Conservation (phyloP, 306 rosid species). For the Hippophae rhamnoides region DNA sequence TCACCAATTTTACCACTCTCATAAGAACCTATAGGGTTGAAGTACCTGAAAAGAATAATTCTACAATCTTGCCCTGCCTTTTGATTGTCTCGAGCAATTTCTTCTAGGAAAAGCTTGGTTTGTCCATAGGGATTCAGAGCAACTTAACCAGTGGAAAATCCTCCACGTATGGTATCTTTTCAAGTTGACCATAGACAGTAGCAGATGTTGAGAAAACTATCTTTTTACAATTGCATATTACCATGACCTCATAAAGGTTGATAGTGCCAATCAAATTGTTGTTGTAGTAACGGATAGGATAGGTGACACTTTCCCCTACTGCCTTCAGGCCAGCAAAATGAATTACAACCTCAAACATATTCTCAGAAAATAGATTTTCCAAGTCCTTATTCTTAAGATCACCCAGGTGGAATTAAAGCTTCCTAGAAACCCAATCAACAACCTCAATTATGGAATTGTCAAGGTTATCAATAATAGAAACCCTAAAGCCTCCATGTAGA, state of each 20-base stretch:
- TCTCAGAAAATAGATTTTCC: slow-evolving; percentile 62
- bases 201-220: slow-evolving; percentile 95
- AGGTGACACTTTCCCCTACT: slow-evolving; percentile 72
- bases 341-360: slow-evolving; percentile 78
- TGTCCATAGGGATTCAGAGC: slow-evolving; percentile 92
- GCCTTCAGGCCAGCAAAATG: slow-evolving; percentile 92
- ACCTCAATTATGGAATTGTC: slow-evolving; percentile 66
- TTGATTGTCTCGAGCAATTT: slow-evolving; percentile 73
- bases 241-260: slow-evolving; percentile 76
- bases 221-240: slow-evolving; percentile 69
- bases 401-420: slow-evolving; percentile 59
- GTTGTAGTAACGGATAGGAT: slow-evolving; percentile 64
- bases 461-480: slow-evolving; percentile 58
- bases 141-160: slow-evolving; percentile 39
- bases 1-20: slow-evolving; percentile 92
- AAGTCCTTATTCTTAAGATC: slow-evolving; percentile 65
- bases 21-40: slow-evolving; percentile 96
- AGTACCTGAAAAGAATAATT: slow-evolving; percentile 73
- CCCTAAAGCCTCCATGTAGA: slow-evolving; percentile 51
- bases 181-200: slow-evolving; percentile 91
- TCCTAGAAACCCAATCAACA: slow-evolving; percentile 59
- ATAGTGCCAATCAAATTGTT: slow-evolving; percentile 70
- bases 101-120: slow-evolving; percentile 88
- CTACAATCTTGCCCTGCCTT: slow-evolving; percentile 82
- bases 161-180: slow-evolving; percentile 74